Evolutionary conservation across 495 filamentous ascomycete genomes (phyloP).

Genomic region (Penicillium coffeae): DNA sequence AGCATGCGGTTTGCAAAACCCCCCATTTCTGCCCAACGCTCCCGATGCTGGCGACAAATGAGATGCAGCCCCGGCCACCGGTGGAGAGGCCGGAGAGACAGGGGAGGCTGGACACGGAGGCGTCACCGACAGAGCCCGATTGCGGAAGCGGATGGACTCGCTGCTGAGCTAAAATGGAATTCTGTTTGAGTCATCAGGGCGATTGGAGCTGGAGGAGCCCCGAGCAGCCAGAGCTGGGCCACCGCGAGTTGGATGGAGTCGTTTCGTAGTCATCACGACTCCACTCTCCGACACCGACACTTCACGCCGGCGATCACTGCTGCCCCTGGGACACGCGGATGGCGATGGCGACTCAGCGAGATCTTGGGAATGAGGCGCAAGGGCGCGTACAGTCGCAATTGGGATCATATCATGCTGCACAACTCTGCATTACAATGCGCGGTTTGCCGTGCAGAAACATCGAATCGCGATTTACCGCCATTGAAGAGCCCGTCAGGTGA

Average conservation of each 20-base stretch:
- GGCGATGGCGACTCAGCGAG: background rate
- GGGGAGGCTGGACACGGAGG: slow-evolving; percentile 2
- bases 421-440: slow-evolving; percentile 6
- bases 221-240: no score
- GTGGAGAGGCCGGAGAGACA: slow-evolving; percentile 12
- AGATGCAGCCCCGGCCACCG: slow-evolving; percentile 22
- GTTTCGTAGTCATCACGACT: slow-evolving; percentile 11
- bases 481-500: slow-evolving; percentile 1
- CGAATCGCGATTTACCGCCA: slow-evolving; percentile 1
- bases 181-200: slow-evolving; percentile 1
- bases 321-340: background rate
- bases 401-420: slow-evolving; percentile 8
- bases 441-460: slow-evolving; percentile 9
- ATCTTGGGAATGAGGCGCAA: slow-evolving; percentile 7
- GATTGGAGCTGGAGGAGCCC: background rate
- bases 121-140: slow-evolving; percentile 5
- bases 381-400: slow-evolving; percentile 17
- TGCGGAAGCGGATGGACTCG: no score
- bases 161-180: no score
- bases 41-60: slow-evolving; percentile 33
- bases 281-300: slow-evolving; percentile 29
- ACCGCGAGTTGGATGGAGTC: slow-evolving; percentile 20
- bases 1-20: slow-evolving; percentile 20
- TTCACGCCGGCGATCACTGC: slow-evolving; percentile 18
- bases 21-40: slow-evolving; percentile 39